Evolutionary conservation across 305 asterid species (phyloP).

Genomic region (Solanum aculeatissimum): DNA sequence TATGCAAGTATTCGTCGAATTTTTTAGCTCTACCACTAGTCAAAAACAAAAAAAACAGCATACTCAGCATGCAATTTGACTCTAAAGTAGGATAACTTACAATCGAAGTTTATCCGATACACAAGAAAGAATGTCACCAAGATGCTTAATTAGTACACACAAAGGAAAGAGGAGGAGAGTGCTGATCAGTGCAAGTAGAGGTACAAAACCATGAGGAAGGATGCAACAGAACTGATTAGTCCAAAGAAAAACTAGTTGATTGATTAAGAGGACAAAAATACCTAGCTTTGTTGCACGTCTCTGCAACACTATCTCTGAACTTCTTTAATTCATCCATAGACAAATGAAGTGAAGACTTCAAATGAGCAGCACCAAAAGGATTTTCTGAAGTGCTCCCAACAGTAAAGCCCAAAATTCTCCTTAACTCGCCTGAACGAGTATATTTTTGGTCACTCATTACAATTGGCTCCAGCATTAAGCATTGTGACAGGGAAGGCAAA

Average conservation of each 20-base stretch:
- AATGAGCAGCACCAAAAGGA: slow-evolving; percentile 44
- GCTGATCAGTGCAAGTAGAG: background rate
- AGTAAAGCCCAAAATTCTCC: slow-evolving; percentile 56
- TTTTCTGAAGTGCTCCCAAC: slow-evolving; percentile 54
- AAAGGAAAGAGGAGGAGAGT: background rate
- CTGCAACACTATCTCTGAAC: slow-evolving; percentile 47
- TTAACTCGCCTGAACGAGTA: slow-evolving; percentile 50
- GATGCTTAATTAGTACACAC: background rate
- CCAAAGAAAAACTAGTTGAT: background rate
- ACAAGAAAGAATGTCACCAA: background rate
- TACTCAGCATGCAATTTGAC: background rate
- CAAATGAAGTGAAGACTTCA: slow-evolving; percentile 53
- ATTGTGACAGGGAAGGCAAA: slow-evolving; percentile 48
- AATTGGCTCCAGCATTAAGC: slow-evolving; percentile 68
- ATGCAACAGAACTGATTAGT: background rate
- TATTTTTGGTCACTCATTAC: slow-evolving; percentile 41
- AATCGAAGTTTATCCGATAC: background rate
- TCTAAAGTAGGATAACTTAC: background rate
- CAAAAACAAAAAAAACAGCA: slow-evolving; percentile 18
- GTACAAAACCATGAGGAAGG: background rate
- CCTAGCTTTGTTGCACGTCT: slow-evolving; percentile 69
- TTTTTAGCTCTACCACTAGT: slow-evolving; percentile 72
- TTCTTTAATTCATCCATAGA: slow-evolving; percentile 64
- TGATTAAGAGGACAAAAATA: slow-evolving; percentile 12
- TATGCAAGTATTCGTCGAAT: slow-evolving; percentile 63